Base-by-base conservation (phyloP, 2,329 filamentous ascomycete genomes). In the Exophiala calicioides region DNA sequence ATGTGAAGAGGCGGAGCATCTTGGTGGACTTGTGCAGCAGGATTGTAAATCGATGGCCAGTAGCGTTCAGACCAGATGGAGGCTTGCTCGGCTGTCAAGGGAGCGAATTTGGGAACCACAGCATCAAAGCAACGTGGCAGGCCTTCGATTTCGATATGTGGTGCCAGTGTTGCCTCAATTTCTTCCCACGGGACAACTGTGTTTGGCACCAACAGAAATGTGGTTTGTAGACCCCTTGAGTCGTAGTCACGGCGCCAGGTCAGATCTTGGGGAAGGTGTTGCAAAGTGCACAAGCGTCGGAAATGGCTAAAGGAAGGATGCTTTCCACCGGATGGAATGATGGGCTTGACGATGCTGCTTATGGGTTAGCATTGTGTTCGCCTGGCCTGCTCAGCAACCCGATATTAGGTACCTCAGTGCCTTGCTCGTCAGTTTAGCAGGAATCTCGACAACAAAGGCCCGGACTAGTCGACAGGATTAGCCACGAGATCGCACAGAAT, bases 11-110 rank as follows among this genome's bases (percentile, higher is more conserved):
- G 69, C 2, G 71, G 70, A 1, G 69, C 68, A 53, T 71, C 60
- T 35, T 65, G 65, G 21, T 67, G 59, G n/a, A 68, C 62, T 6
- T 70, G 68, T 5, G 70, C 65, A 4, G 71, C 67, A 15, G 70
- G 68, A 53, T 74, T 74, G 60, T 64, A 74, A 8, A 62, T 59
- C 23, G 69, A 66, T 1, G 71, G 71, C 71, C 71, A 74, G 32
- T 68, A 58, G 9, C 53, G 65, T 16, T 62, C 62, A 6, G 65
- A 63, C 71, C 71, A 73, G 44, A 58, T 56, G 18, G 67, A 59
- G n/a, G 71, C 68, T 59, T 73, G 69, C n/a, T 56, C 47, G 2
- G 55, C 32, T 23, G 61, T 69, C 34, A 69, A 58, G 3, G 71
- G 71, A 2, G 71, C 68, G 23, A 68, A 61, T 8, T 69, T 58